Conservation (phyloP, 371 early-diverging fungal genomes). For the Zychaea mexicana region DNA sequence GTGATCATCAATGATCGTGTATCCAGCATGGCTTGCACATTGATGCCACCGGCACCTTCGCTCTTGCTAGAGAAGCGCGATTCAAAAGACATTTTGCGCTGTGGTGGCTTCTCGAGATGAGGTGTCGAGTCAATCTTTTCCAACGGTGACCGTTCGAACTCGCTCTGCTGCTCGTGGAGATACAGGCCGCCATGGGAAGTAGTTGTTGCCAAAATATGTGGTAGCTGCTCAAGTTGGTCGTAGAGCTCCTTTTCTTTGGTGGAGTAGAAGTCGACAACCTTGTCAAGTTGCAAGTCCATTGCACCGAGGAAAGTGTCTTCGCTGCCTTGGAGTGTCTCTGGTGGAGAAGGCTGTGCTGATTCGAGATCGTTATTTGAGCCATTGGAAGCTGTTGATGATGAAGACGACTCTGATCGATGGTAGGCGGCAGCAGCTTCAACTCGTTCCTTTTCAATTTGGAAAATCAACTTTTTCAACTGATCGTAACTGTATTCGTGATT, state of each 20-base stretch:
- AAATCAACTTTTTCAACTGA: constrained; percentile 86
- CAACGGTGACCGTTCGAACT: constrained; percentile 6
- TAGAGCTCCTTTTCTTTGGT: constrained; percentile 81
- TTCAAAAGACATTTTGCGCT: constrained; percentile 20
- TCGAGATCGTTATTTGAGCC: constrained; percentile 20
- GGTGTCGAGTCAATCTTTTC: constrained; percentile 22
- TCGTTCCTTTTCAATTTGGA: constrained; percentile 85
- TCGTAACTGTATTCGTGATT: constrained; percentile 66
- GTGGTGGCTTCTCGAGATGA: constrained; percentile 7
- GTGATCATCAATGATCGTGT: constrained; percentile 50
- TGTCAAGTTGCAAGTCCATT: constrained; percentile 80
- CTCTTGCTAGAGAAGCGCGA: constrained; percentile 15
- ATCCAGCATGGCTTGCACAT: constrained; percentile 27
- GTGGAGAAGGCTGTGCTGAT: not conserved
- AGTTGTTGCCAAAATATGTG: constrained; percentile 16
- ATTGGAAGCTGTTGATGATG: not conserved
- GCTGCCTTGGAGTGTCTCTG: constrained; percentile 4
- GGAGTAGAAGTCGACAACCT: constrained; percentile 79
- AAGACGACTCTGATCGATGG: not conserved
- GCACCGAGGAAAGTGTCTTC: constrained; percentile 56
- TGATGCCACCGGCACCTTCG: constrained; percentile 28
- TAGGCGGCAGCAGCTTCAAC: constrained; percentile 51
- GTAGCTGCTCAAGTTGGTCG: constrained; percentile 24
- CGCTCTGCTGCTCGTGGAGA: not conserved
- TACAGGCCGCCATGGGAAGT: constrained; percentile 6